Evolutionary conservation across 345 rosid species (phyloP).

Genomic region (Schrenkiella parvula): DNA sequence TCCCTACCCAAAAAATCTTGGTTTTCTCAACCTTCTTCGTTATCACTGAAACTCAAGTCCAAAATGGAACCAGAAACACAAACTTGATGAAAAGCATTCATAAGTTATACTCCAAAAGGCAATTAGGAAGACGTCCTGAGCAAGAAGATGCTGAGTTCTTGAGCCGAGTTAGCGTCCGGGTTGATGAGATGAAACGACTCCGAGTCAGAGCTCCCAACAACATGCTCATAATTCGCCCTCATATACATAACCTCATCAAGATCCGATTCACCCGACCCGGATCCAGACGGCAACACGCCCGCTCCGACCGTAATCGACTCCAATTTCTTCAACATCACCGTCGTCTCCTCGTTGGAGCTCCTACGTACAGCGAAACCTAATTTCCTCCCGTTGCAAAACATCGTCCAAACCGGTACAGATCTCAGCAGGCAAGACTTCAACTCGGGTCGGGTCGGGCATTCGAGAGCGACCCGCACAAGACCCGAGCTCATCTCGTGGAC

Average conservation of each 20-base stretch:
- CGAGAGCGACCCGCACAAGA: slow-evolving; percentile 71
- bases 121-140: slow-evolving; percentile 39
- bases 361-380: slow-evolving; percentile 61
- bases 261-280: slow-evolving; percentile 34
- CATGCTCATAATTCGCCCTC: slow-evolving; percentile 84
- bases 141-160: slow-evolving; percentile 87
- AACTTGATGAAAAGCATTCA: slow-evolving; percentile 25
- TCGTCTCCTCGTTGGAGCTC: slow-evolving; percentile 43
- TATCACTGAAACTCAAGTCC: neutral
- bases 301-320: slow-evolving; percentile 81
- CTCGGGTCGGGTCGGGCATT: slow-evolving; percentile 51
- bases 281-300: slow-evolving; percentile 57
- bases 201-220: slow-evolving; percentile 61
- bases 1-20: neutral
- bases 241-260: slow-evolving; percentile 71
- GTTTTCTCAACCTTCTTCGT: neutral
- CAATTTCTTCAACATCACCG: slow-evolving; percentile 57
- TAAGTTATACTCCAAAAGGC: slow-evolving; percentile 21
- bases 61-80: neutral
- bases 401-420: slow-evolving; percentile 65
- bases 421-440: slow-evolving; percentile 48
- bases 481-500: slow-evolving; percentile 75
- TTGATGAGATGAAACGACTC: slow-evolving; percentile 84
- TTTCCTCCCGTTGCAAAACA: slow-evolving; percentile 65
- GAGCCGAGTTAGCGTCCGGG: slow-evolving; percentile 64